Conservation (phyloP, 805 yeast genomes). For the Metschnikowia amazonensis region DNA sequence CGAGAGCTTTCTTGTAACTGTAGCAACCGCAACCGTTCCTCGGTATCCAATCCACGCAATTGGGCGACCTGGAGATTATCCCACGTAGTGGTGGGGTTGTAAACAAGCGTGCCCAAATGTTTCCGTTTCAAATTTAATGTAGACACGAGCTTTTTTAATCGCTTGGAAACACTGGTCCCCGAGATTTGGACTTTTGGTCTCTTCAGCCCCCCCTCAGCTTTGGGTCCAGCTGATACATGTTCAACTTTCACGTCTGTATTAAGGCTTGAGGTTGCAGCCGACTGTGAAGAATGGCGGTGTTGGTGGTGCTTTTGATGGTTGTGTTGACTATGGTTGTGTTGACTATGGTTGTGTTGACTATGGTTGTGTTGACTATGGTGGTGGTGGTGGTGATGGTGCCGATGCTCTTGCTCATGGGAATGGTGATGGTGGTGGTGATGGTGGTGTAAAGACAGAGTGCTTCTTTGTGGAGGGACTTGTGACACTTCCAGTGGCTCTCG, state of each 20-base stretch:
- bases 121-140: conserved; percentile 30
- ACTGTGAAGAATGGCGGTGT: conserved; percentile 17
- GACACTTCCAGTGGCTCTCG: neutral
- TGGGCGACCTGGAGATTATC: conserved; percentile 32
- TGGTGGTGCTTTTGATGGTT: conserved; percentile 10
- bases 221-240: neutral
- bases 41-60: conserved; percentile 21
- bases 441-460: conserved; percentile 6
- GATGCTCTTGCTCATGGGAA: conserved; percentile 1
- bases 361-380: neutral
- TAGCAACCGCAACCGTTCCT: conserved; percentile 26
- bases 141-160: conserved; percentile 18
- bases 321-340: too few species aligned
- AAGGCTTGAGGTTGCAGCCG: neutral
- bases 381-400: conserved; percentile 6
- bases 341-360: neutral
- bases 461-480: neutral
- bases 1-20: conserved; percentile 20
- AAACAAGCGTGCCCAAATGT: conserved; percentile 36
- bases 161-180: conserved; percentile 15
- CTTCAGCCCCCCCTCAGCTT: neutral
- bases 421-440: conserved; percentile 12
- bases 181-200: neutral
- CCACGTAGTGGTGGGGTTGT: conserved; percentile 54
- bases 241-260: neutral